A percentile compares a stretch with the other conserved stretches of the same genome.
These are phyloP conservation scores for Globisporangium camurandrum DNA, from an alignment of 352 stramenopile species.

Conservation along the genomic window DNA sequence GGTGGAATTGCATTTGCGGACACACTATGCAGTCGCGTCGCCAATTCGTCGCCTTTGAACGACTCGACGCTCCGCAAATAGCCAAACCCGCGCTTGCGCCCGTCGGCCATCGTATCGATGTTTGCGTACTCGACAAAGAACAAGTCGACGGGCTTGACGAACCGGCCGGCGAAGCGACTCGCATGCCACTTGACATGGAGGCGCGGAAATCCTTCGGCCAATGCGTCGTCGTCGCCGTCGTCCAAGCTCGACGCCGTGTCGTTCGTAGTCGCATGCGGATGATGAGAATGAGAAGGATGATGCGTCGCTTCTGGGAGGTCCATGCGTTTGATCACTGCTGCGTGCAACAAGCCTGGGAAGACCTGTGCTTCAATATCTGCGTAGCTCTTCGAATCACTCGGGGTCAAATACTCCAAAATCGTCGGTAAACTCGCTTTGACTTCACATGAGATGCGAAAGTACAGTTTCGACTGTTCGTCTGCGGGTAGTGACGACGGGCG, in stretches of 20 bases:
- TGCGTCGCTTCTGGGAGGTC: slow-evolving; percentile 48
- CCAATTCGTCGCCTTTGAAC: slow-evolving; percentile 76
- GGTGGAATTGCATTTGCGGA: slow-evolving; percentile 57
- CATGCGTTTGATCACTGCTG: slow-evolving; percentile 74
- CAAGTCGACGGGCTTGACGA: slow-evolving; percentile 80
- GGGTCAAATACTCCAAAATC: slow-evolving; percentile 77
- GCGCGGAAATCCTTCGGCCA: slow-evolving; percentile 41
- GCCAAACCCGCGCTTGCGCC: slow-evolving; percentile 56
- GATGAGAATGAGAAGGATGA: no score
- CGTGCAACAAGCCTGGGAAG: slow-evolving; percentile 71
- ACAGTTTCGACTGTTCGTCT: slow-evolving; percentile 53
- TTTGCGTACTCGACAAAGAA: slow-evolving; percentile 86
- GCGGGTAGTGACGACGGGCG: slow-evolving; percentile 30
- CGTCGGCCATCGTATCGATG: slow-evolving; percentile 58
- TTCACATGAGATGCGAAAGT: slow-evolving; percentile 80
- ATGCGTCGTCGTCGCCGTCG: slow-evolving; percentile 38
- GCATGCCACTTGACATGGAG: slow-evolving; percentile 84
- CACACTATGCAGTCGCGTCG: slow-evolving; percentile 53
- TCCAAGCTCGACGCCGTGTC: slow-evolving; percentile 35
- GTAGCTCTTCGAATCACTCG: slow-evolving; percentile 62
- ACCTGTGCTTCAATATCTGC: slow-evolving; percentile 77
- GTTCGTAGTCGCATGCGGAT: slow-evolving; percentile 15
- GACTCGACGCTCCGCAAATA: slow-evolving; percentile 78
- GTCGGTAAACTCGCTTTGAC: slow-evolving; percentile 70
- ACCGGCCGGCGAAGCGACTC: slow-evolving; percentile 69